These are phyloP conservation scores for Heritiera fomes DNA, from an alignment of 345 rosid genomes.

Conservation along the genomic window DNA sequence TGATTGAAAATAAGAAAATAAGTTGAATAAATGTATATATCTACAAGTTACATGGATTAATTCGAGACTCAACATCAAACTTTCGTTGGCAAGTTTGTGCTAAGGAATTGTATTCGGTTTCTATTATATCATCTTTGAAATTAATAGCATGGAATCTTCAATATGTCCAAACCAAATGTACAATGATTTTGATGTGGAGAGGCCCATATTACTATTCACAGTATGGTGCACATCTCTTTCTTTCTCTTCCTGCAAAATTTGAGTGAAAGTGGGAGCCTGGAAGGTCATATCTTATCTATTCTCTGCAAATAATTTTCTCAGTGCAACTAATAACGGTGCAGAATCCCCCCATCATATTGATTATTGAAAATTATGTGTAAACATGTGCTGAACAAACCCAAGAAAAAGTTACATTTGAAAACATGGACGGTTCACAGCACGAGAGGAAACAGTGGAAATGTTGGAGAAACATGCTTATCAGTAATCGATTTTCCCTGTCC, in stretches of 20 bases:
- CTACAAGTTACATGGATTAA: neutral
- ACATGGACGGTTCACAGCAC: neutral
- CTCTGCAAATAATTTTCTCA: conserved; percentile 2
- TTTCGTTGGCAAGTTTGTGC: neutral
- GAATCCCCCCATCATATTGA: conserved; percentile 4
- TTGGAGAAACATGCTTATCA: neutral
- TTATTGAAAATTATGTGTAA: neutral
- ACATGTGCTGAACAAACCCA: too few relatives aligned
- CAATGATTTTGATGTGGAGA: conserved; percentile 21
- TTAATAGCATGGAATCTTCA: neutral
- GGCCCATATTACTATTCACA: neutral
- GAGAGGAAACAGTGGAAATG: neutral
- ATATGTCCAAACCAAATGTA: neutral
- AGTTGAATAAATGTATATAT: neutral
- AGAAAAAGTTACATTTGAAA: neutral
- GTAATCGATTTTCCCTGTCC: neutral
- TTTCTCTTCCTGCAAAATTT: conserved; percentile 12
- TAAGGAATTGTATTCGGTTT: neutral
- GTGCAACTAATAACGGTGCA: conserved; percentile 16
- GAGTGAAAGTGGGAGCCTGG: neutral
- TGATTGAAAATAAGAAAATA: neutral
- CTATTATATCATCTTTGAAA: conserved; percentile 30
- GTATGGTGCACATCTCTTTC: conserved; percentile 20
- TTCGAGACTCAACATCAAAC: conserved; percentile 33
- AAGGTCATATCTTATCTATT: neutral